Conservation (phyloP, 2,329 filamentous ascomycete species). For the Remersonia thermophila region DNA sequence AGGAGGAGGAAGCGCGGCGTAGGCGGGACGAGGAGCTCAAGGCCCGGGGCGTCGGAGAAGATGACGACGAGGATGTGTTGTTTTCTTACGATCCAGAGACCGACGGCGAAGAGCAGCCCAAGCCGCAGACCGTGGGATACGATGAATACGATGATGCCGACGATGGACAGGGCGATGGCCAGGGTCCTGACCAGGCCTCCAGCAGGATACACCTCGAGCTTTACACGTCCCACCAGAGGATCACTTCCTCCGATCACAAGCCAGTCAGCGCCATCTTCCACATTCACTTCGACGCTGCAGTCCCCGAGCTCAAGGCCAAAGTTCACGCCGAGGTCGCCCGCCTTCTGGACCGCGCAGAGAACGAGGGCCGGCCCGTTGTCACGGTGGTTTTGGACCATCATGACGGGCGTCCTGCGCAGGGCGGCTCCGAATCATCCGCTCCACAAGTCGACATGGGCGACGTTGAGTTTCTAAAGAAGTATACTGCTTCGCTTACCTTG, state of each 20-base stretch:
- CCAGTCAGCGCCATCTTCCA: conserved; percentile 75
- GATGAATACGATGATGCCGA: conserved; percentile 47
- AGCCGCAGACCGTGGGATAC: conserved; percentile 41
- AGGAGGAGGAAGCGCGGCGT: conserved; percentile 53
- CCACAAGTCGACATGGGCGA: conserved; percentile 60
- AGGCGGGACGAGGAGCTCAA: conserved; percentile 79
- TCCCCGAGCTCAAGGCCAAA: conserved; percentile 70
- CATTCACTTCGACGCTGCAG: conserved; percentile 74
- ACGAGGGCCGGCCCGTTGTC: conserved; percentile 72
- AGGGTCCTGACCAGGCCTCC: conserved; percentile 42
- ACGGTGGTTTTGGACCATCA: conserved; percentile 66
- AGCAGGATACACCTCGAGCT: conserved; percentile 46
- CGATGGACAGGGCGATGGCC: conserved; percentile 32
- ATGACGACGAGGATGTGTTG: conserved; percentile 69
- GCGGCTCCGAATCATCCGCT: conserved; percentile 26
- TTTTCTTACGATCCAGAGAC: conserved; percentile 84
- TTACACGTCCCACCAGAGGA: conserved; percentile 79
- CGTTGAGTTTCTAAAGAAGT: conserved; percentile 54
- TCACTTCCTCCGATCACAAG: conserved; percentile 92
- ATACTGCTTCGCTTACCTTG: conserved; percentile 60
- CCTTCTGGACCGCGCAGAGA: conserved; percentile 81
- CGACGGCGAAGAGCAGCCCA: conserved; percentile 41
- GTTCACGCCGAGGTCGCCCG: conserved; percentile 78
- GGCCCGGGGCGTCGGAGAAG: conserved; percentile 60
- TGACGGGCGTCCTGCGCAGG: conserved; percentile 28